Base-by-base conservation (phyloP, 768 basidiomycete species). In the Boletus sp. region DNA sequence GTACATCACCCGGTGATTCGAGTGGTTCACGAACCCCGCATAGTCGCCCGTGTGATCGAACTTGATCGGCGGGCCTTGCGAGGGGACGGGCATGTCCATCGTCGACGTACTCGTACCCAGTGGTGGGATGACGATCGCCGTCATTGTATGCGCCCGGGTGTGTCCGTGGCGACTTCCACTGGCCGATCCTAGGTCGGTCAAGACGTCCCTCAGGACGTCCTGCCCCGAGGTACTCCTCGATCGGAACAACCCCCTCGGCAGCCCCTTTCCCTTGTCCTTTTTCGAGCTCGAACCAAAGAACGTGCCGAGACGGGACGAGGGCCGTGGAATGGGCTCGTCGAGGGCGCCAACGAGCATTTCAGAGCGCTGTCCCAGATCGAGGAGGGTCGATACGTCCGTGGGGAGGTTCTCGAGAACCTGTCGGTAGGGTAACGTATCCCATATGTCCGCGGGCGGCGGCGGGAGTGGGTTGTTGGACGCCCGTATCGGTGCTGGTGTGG, bases 21-120 rank as follows among this genome's bases (percentile, higher is more conserved):
- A 90, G 61, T 85, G 82, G 63, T 84, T 88, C 67, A 88, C 72
- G 69, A 91, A 85, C 1, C 78, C 79, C 0, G 75, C 65, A 52
- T 74, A 76, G 14, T 73, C 69, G 33, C 71, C 62, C 0, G 70
- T 70, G 54, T 82, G 76, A 57, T 79, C 71, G 67, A 85, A 80
- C 56, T 67, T 68, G 58, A 81, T 45, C 45, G 65, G 64, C 20
- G 67, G 59, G 35, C 59, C 62, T 4, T 44, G 60, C 20, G 64
- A 18, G 11, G 59, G 64, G 40, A 45, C 49, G 49, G 71, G 67
- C 53, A 56, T 57, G 14, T 48, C 59, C 12, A 24, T 11, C 33
- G 28, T 15, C 29, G 45, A 30, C 1, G 47, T n/a, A 30, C 37
- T 12, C 17, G 35, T 17, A 10, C 12, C 37, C 1, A 47, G 50